Percentiles rank a stretch among this genome's conserved stretches.
These are phyloP conservation scores for Pseudonitzschia delicatissima DNA, from an alignment of 108 stramenopile species.

Conservation along the genomic window DNA sequence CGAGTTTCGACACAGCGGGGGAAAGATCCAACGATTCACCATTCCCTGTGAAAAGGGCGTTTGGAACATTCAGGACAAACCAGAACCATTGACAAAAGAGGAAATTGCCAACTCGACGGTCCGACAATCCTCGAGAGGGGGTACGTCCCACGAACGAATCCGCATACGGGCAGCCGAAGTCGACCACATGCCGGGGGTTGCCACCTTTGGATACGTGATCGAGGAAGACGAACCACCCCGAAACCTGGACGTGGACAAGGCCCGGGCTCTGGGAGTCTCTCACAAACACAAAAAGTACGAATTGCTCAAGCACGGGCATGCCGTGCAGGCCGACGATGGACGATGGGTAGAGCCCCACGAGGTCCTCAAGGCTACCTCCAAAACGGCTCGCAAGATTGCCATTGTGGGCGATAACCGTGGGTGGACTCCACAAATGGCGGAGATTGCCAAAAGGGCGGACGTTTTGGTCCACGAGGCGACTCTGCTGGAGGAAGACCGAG, in stretches of 20 bases:
- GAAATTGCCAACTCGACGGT: constrained; percentile 15
- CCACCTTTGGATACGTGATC: constrained; percentile 77
- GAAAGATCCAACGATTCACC: constrained; percentile 21
- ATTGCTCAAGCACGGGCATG: constrained; percentile 61
- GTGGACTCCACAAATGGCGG: constrained; percentile 54
- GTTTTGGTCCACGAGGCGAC: constrained; percentile 90
- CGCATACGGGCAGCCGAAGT: constrained; percentile 76
- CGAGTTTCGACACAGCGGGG: constrained; percentile 42
- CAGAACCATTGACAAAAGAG: constrained; percentile 3
- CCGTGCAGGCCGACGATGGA: constrained; percentile 53
- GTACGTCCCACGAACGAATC: constrained; percentile 17
- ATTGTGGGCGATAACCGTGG: constrained; percentile 67
- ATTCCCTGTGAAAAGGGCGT: constrained; percentile 51
- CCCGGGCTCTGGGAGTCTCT: constrained; percentile 53
- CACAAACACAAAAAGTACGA: constrained; percentile 62
- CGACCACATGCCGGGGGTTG: constrained; percentile 69
- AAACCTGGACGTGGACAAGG: constrained; percentile 64
- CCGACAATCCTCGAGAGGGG: not conserved
- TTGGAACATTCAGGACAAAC: constrained; percentile 56
- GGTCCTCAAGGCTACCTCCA: constrained; percentile 35
- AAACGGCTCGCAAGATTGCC: constrained; percentile 61
- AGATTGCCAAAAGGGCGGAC: constrained; percentile 66
- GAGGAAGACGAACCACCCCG: constrained; percentile 62
- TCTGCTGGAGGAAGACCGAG: constrained; percentile 42
- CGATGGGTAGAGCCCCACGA: constrained; percentile 50